Conservation (phyloP, 2,329 filamentous ascomycete genomes). For the Xylariaceae sp. region DNA sequence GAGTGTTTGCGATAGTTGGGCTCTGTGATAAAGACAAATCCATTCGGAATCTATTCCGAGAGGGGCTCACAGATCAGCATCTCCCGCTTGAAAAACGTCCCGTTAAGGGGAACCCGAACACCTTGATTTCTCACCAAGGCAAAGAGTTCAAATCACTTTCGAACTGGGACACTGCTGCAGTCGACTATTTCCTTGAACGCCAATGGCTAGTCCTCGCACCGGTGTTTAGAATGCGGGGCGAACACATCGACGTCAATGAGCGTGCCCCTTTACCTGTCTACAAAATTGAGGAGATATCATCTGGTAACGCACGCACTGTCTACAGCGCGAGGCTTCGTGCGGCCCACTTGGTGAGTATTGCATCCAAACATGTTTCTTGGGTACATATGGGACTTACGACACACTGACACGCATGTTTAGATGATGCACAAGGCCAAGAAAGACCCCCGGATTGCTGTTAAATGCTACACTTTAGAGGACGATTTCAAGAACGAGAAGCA, state of each 20-base stretch:
- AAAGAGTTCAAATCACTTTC: constrained; percentile 4
- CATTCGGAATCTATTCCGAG: background rate
- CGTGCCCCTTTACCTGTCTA: constrained; percentile 57
- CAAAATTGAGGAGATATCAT: background rate
- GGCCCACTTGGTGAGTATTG: constrained; percentile 10
- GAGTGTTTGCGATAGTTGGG: background rate
- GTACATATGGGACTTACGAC: background rate
- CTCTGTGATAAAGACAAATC: background rate
- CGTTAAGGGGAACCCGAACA: background rate
- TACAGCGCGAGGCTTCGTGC: constrained; percentile 8
- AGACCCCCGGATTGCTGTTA: background rate
- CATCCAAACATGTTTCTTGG: background rate
- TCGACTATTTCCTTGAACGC: background rate
- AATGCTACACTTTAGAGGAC: background rate
- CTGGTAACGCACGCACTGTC: background rate
- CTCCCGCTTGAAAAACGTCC: background rate
- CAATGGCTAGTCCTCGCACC: constrained; percentile 16
- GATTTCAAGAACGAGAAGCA: constrained; percentile 11
- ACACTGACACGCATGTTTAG: background rate
- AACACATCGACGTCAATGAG: constrained; percentile 24
- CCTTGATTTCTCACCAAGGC: background rate
- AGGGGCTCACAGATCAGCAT: constrained; percentile 11
- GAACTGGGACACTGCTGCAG: background rate
- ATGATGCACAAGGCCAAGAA: background rate
- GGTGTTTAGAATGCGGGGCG: background rate